These are phyloP conservation scores for Penicillium bialowiezense DNA, from an alignment of 495 filamentous ascomycete genomes.

Conservation along the genomic window DNA sequence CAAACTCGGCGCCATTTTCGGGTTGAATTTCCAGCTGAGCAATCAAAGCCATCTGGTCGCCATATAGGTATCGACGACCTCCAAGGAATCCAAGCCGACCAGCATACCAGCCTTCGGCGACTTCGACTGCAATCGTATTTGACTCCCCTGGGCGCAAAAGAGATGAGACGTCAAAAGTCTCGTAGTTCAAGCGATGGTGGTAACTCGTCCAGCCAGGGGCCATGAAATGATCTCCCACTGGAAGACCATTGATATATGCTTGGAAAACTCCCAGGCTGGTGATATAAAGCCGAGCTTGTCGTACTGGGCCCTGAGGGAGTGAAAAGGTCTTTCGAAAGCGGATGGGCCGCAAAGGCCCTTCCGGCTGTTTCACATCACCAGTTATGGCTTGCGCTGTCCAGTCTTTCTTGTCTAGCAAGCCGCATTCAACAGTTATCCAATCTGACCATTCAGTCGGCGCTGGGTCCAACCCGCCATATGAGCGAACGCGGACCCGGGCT, in stretches of 20 bases:
- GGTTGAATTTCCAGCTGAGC: constrained; percentile 42
- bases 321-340: constrained; percentile 28
- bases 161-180: constrained; percentile 48
- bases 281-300: constrained; percentile 44
- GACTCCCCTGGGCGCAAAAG: constrained; percentile 26
- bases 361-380: constrained; percentile 7
- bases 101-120: constrained; percentile 56
- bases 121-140: constrained; percentile 48
- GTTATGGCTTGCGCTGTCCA: constrained; percentile 41
- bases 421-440: constrained; percentile 35
- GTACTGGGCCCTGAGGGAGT: constrained; percentile 5
- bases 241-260: constrained; percentile 45
- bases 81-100: constrained; percentile 45
- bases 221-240: constrained; percentile 44
- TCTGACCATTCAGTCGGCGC: constrained; percentile 37
- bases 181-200: constrained; percentile 46
- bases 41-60: constrained; percentile 42
- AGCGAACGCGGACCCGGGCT: constrained; percentile 37
- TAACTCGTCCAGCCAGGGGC: constrained; percentile 57
- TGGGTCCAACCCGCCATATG: constrained; percentile 18
- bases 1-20: constrained; percentile 16
- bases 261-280: constrained; percentile 52
- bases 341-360: constrained; percentile 24
- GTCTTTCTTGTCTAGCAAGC: constrained; percentile 31
- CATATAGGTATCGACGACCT: constrained; percentile 36